phyloP scores from a whole-genome alignment of 495 filamentous ascomycete species.

The Podospora anserina region DNA sequence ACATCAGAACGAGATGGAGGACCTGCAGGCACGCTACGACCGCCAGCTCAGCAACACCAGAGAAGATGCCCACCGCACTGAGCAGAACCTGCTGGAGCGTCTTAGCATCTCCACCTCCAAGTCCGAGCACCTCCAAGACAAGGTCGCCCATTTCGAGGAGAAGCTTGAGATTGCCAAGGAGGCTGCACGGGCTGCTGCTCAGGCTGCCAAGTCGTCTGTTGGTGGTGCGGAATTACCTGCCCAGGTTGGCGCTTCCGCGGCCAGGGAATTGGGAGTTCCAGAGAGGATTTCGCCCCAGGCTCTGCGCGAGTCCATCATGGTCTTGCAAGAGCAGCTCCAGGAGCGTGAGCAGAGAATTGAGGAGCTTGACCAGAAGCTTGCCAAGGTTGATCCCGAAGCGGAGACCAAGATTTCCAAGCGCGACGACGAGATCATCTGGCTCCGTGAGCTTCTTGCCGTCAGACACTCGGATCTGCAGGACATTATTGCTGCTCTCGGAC shows the following conservation, averaged over 20 bases:
- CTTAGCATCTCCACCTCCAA: conserved; percentile 76
- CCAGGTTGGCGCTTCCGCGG: conserved; percentile 38
- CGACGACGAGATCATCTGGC: conserved; percentile 92
- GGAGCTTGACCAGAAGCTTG: conserved; percentile 68
- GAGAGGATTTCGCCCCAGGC: conserved; percentile 92
- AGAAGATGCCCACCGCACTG: conserved; percentile 68
- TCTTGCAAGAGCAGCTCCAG: conserved; percentile 93
- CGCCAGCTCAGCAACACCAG: conserved; percentile 65
- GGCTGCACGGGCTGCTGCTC: conserved; percentile 81
- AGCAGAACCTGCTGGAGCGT: conserved; percentile 65
- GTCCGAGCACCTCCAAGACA: conserved; percentile 74
- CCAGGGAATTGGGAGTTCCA: conserved; percentile 52
- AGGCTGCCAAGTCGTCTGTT: conserved; percentile 70
- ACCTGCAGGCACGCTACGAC: conserved; percentile 64
- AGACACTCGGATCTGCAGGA: conserved; percentile 88
- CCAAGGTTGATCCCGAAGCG: conserved; percentile 65
- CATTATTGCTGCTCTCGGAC: conserved; percentile 74
- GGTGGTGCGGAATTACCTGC: conserved; percentile 34
- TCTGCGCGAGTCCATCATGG: conserved; percentile 90
- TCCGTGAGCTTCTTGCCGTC: conserved; percentile 87
- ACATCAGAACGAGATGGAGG: conserved; percentile 71
- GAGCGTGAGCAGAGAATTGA: conserved; percentile 88
- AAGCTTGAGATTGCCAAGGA: conserved; percentile 86
- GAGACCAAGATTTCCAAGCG: conserved; percentile 78
- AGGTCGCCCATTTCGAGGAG: conserved; percentile 74